Evolutionary conservation across 768 basidiomycete genomes (phyloP).

Genomic region (Tricholoma hemisulphureum): DNA sequence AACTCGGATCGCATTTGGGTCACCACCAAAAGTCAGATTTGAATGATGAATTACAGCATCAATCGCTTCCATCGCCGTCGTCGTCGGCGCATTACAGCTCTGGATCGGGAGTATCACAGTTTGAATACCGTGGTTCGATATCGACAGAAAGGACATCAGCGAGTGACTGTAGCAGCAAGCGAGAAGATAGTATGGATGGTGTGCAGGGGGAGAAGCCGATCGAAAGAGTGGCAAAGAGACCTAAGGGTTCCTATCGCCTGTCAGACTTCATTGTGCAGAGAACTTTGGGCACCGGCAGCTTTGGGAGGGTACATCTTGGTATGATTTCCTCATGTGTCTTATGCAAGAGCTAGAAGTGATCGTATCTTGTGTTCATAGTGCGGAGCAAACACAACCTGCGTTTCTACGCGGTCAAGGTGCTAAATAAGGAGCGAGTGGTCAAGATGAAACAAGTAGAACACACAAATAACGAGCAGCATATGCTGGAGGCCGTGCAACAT

Average conservation of each 20-base stretch:
- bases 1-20: conserved; percentile 41
- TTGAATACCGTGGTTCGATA: conserved; percentile 63
- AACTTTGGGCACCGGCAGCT: conserved; percentile 92
- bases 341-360: conserved; percentile 9
- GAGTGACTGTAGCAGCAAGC: conserved; percentile 46
- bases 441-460: conserved; percentile 95
- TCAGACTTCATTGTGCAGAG: conserved; percentile 78
- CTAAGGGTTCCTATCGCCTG: conserved; percentile 69
- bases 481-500: conserved; percentile 83
- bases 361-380: conserved; percentile 43
- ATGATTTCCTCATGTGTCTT: conserved; percentile 10
- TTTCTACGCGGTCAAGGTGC: conserved; percentile 93
- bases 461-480: conserved; percentile 90
- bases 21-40: conserved; percentile 24
- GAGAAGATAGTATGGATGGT: conserved; percentile 35
- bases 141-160: conserved; percentile 66
- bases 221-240: conserved; percentile 38
- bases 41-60: conserved; percentile 21
- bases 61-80: conserved; percentile 27
- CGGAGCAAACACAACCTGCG: conserved; percentile 93
- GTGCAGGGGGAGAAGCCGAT: conserved; percentile 28
- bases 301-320: conserved; percentile 95
- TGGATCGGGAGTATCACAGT: conserved; percentile 31
- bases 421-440: conserved; percentile 91
- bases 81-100: conserved; percentile 31